phyloP scores from a whole-genome alignment of 2,329 filamentous ascomycete genomes.

The Exophiala alcalophila region DNA sequence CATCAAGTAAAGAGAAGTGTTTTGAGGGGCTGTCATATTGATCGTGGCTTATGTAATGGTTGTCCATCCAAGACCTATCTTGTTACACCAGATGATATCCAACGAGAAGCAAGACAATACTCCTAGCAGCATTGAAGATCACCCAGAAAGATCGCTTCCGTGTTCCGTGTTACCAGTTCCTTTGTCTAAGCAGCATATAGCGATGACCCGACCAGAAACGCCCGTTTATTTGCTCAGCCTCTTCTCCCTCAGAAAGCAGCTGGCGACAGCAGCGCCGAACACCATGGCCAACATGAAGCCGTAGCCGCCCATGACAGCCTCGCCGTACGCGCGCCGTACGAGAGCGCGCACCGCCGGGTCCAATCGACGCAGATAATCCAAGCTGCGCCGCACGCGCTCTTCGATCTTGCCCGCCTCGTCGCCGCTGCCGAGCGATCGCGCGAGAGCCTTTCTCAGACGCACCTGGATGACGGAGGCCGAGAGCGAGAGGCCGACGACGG shows the following conservation, averaged over 20 bases:
- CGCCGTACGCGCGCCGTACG: constrained; percentile 66
- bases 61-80: no score
- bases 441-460: constrained; percentile 58
- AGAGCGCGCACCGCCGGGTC: constrained; percentile 58
- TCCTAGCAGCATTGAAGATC: no score
- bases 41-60: no score
- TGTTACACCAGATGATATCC: no score
- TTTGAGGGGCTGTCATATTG: no score
- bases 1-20: no score
- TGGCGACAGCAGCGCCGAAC: constrained; percentile 45
- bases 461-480: constrained; percentile 71
- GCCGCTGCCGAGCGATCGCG: constrained; percentile 52
- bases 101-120: no score
- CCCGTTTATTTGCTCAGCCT: constrained; percentile 41
- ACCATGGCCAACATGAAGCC: constrained; percentile 51
- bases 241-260: constrained; percentile 57
- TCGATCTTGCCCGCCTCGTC: constrained; percentile 64
- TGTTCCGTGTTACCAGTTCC: no score
- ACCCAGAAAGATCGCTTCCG: no score
- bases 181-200: no score
- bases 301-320: constrained; percentile 53
- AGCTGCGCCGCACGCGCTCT: constrained; percentile 64
- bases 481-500: constrained; percentile 64
- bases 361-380: constrained; percentile 65
- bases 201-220: background rate